phyloP scores from a whole-genome alignment of 2,329 filamentous ascomycete species.

The Daldinia eschscholtzii region DNA sequence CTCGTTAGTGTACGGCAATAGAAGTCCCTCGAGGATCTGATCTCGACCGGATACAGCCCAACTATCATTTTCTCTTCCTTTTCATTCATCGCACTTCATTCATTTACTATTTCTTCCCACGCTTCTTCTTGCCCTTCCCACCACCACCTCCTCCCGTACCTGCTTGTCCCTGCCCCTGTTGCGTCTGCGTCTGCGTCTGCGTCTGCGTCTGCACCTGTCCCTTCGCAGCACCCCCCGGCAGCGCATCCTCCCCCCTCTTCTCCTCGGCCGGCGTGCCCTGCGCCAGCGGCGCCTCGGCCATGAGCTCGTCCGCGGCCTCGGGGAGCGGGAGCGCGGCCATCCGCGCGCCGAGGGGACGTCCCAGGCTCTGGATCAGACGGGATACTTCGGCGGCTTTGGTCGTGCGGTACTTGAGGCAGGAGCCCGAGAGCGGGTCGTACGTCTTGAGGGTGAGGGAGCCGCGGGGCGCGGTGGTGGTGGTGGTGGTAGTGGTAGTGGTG shows the following conservation, averaged over 20 bases:
- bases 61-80: background rate
- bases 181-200: conserved; percentile 33
- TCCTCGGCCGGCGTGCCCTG: conserved; percentile 41
- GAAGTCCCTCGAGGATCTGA: background rate
- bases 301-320: conserved; percentile 57
- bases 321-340: conserved; percentile 69
- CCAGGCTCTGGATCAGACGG: conserved; percentile 81
- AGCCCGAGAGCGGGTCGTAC: conserved; percentile 84
- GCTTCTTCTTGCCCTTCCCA: conserved; percentile 76
- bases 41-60: background rate
- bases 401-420: conserved; percentile 90
- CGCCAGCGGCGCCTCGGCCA: conserved; percentile 56
- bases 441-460: conserved; percentile 88
- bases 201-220: conserved; percentile 46
- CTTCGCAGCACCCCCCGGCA: conserved; percentile 43
- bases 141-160: conserved; percentile 55
- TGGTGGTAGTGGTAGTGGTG: conserved; percentile 41
- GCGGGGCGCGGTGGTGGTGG: conserved; percentile 59
- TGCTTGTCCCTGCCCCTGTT: conserved; percentile 48
- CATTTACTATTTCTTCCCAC: conserved; percentile 73
- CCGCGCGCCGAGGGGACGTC: conserved; percentile 74
- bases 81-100: conserved; percentile 5
- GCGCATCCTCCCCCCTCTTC: conserved; percentile 15
- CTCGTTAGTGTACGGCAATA: background rate
- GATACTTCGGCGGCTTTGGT: conserved; percentile 92